phyloP scores from a whole-genome alignment of 2,329 filamentous ascomycete species.

The Colletotrichum gigasporum region DNA sequence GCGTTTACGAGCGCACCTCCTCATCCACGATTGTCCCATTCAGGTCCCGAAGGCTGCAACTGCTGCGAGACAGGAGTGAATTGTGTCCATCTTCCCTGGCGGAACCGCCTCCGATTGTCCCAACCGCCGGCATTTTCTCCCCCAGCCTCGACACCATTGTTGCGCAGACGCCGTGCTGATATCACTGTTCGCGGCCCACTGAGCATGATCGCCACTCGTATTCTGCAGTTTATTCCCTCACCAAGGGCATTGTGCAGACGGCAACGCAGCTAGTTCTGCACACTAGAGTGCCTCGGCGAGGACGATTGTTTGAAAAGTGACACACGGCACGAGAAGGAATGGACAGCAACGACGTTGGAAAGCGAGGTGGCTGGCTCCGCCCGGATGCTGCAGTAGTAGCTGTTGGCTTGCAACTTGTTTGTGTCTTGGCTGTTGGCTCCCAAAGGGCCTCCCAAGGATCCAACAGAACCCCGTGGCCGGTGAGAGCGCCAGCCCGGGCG shows the following conservation, averaged over 20 bases:
- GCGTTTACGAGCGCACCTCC: conserved; percentile 27
- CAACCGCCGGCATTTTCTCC: not conserved
- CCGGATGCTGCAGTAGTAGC: not conserved
- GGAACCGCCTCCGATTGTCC: conserved; percentile 11
- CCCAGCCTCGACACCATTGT: not conserved
- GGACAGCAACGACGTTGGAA: not conserved
- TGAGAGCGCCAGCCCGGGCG: not conserved
- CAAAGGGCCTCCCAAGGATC: not conserved
- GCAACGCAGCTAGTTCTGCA: conserved; percentile 25
- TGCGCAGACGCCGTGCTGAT: not conserved
- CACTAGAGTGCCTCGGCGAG: conserved; percentile 1
- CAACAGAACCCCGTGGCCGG: not conserved
- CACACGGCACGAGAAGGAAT: not conserved
- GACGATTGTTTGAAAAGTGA: conserved; percentile 18
- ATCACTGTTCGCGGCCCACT: conserved; percentile 16
- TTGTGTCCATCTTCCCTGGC: not conserved
- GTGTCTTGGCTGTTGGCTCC: conserved; percentile 7
- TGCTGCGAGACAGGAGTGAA: not conserved
- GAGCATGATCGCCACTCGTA: conserved; percentile 31
- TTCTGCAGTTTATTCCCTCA: conserved; percentile 22
- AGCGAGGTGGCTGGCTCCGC: conserved; percentile 18
- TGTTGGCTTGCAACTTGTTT: no score
- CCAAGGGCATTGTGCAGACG: conserved; percentile 7
- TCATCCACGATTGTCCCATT: not conserved
- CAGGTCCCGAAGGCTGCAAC: no score